Conservation (phyloP, 371 early-diverging fungal species). For the Mucor piriformis region DNA sequence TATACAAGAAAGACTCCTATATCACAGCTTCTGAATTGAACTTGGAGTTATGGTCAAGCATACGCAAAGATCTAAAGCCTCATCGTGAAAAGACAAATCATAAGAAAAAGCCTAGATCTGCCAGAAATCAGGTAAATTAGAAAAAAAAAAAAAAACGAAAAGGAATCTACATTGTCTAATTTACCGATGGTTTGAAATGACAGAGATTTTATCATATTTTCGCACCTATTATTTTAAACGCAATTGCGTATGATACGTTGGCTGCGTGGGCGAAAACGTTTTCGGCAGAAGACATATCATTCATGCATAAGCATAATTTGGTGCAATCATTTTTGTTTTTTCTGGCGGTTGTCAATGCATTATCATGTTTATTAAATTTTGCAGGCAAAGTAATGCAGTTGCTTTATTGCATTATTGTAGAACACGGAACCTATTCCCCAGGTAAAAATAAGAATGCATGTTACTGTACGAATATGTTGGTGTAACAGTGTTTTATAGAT, state of each 20-base stretch:
- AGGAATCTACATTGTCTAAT: neutral
- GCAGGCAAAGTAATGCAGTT: slow-evolving; percentile 14
- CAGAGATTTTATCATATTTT: slow-evolving; percentile 24
- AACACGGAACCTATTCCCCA: slow-evolving; percentile 11
- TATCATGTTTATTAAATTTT: slow-evolving; percentile 12
- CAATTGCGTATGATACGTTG: slow-evolving; percentile 5
- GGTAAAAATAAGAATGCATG: slow-evolving; percentile 5
- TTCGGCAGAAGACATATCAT: slow-evolving; percentile 8
- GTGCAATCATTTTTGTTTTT: slow-evolving; percentile 6
- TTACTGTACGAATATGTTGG: neutral
- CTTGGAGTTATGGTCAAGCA: slow-evolving; percentile 13
- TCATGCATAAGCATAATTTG: neutral
- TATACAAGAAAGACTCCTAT: slow-evolving; percentile 18
- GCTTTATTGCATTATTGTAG: slow-evolving; percentile 1
- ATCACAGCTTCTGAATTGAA: slow-evolving; percentile 4
- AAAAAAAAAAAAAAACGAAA: neutral
- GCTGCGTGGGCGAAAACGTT: slow-evolving; percentile 17
- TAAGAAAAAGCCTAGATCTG: neutral
- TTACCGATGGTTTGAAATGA: neutral
- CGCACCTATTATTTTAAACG: slow-evolving; percentile 8
- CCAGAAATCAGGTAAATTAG: neutral
- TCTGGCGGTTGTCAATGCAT: neutral
- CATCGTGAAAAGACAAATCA: neutral
- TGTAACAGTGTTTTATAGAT: neutral
- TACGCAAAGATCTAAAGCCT: slow-evolving; percentile 3